A percentile compares a stretch with the other conserved stretches of the same genome.
Conservation (phyloP, 2,329 filamentous ascomycete species). For the Fusarium sacchari region DNA sequence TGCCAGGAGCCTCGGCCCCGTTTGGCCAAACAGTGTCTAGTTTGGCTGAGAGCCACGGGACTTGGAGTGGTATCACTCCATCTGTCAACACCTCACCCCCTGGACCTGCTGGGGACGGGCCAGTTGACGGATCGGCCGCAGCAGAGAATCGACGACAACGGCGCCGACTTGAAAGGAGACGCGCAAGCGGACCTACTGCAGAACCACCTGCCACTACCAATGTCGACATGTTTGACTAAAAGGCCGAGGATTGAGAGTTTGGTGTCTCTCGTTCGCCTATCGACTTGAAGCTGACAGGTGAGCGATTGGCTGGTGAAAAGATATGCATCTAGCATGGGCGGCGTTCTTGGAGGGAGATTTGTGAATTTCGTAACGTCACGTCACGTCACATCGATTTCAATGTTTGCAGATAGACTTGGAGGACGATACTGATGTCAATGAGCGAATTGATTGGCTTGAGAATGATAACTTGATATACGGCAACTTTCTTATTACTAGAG, state of each 20-base stretch:
- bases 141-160: constrained; percentile 66
- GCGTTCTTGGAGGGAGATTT: constrained; percentile 40
- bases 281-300: not conserved
- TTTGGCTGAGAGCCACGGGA: constrained; percentile 61
- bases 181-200: constrained; percentile 49
- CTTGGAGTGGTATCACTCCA: constrained; percentile 57
- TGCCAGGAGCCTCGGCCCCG: constrained; percentile 47
- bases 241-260: not conserved
- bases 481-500: constrained; percentile 23
- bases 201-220: constrained; percentile 25
- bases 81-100: constrained; percentile 56
- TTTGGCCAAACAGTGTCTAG: constrained; percentile 58
- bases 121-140: constrained; percentile 50
- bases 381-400: constrained; percentile 37
- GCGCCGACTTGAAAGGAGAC: constrained; percentile 64
- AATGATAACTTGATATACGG: constrained; percentile 22
- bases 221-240: constrained; percentile 36
- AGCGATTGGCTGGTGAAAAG: constrained; percentile 7
- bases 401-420: constrained; percentile 42
- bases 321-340: constrained; percentile 29
- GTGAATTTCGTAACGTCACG: constrained; percentile 22
- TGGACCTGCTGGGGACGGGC: constrained; percentile 42
- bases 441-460: constrained; percentile 39
- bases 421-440: constrained; percentile 37
- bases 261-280: not conserved